These are phyloP conservation scores for Hanseniaspora gamundiae DNA, from an alignment of 1,139 yeast genomes.

Conservation along the genomic window DNA sequence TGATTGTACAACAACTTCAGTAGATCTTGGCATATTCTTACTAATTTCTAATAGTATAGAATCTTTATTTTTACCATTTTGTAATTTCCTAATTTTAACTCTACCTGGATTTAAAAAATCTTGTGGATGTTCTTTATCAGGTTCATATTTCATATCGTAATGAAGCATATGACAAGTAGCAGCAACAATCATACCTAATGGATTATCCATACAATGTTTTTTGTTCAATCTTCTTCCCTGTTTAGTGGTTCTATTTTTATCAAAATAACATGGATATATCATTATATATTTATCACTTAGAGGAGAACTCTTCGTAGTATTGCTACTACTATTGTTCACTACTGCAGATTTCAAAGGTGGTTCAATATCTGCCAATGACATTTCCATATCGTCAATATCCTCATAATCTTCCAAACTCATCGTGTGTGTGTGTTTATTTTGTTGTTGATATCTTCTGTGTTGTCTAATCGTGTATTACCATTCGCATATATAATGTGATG, in stretches of 20 bases:
- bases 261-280: conserved; percentile 88
- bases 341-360: conserved; percentile 50
- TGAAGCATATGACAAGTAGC: conserved; percentile 39
- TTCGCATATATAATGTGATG: too few species aligned
- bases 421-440: too few species aligned
- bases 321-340: too few species aligned
- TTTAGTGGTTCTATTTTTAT: conserved; percentile 56
- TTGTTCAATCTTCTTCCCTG: conserved; percentile 75
- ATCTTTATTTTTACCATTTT: background rate
- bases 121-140: conserved; percentile 86
- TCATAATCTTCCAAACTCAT: conserved; percentile 48
- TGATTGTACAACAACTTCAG: background rate
- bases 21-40: conserved; percentile 1
- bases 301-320: conserved; percentile 29
- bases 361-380: conserved; percentile 87
- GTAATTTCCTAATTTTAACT: conserved; percentile 26
- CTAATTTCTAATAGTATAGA: background rate
- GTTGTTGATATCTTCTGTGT: too few species aligned
- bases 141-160: conserved; percentile 42
- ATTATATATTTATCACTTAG: conserved; percentile 46
- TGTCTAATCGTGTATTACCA: too few species aligned
- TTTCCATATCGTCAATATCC: conserved; percentile 83
- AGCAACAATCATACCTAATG: conserved; percentile 70
- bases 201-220: conserved; percentile 66
- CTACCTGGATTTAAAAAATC: conserved; percentile 97